These are phyloP conservation scores for Blastosporella zonata DNA, from an alignment of 1,284 basidiomycete genomes.

Conservation along the genomic window DNA sequence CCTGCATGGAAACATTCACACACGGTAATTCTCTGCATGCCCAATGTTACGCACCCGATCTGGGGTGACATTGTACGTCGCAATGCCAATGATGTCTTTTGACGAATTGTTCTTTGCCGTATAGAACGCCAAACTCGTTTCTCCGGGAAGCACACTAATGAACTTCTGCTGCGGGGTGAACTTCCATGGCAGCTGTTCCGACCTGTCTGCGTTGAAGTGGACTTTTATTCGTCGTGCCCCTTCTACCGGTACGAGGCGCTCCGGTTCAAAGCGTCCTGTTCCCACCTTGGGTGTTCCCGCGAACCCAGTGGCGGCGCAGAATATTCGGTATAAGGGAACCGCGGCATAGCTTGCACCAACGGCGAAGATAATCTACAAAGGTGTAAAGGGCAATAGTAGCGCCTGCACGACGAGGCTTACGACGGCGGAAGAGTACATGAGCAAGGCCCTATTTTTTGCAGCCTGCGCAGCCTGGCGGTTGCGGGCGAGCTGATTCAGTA, in stretches of 20 bases:
- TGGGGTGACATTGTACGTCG: constrained; percentile 96
- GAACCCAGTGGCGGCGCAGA: constrained; percentile 97
- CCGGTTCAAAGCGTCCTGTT: constrained; percentile 75
- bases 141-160: constrained; percentile 91
- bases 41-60: constrained; percentile 62
- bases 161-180: constrained; percentile 91
- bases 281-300: constrained; percentile 92
- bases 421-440: constrained; percentile 79
- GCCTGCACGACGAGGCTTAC: constrained; percentile 40
- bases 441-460: constrained; percentile 64
- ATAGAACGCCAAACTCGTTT: constrained; percentile 97
- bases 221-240: constrained; percentile 82
- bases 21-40: background rate
- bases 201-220: constrained; percentile 91
- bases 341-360: constrained; percentile 92
- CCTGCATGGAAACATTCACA: constrained; percentile 41
- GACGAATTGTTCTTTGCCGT: constrained; percentile 86
- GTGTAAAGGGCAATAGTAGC: background rate
- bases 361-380: constrained; percentile 68
- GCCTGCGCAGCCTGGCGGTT: constrained; percentile 31
- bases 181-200: constrained; percentile 89
- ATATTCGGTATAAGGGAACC: constrained; percentile 95
- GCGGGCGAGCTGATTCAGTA: constrained; percentile 8
- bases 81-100: constrained; percentile 95
- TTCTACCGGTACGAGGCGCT: constrained; percentile 76